These are phyloP conservation scores for Porodaedalea pini DNA, from an alignment of 1,284 basidiomycete species.

Conservation along the genomic window DNA sequence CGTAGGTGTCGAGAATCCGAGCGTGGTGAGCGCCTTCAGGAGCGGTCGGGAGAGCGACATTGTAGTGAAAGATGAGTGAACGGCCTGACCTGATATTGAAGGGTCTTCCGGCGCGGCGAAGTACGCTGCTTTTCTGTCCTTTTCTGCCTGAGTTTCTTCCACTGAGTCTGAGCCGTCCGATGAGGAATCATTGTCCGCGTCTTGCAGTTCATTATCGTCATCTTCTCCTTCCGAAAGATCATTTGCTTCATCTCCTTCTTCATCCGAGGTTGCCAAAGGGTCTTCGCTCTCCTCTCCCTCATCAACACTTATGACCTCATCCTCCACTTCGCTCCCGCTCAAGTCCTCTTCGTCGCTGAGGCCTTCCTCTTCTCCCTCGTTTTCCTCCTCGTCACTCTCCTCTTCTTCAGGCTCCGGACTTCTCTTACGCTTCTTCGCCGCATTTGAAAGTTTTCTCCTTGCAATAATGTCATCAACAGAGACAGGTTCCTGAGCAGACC, in stretches of 20 bases:
- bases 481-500: conserved; percentile 59
- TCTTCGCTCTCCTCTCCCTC: conserved; percentile 34
- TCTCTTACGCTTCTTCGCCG: conserved; percentile 57
- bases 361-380: conserved; percentile 29
- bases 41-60: conserved; percentile 91
- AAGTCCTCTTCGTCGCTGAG: conserved; percentile 37
- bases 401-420: conserved; percentile 32
- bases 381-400: conserved; percentile 29
- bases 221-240: conserved; percentile 31
- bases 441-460: conserved; percentile 48
- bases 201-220: conserved; percentile 39
- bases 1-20: conserved; percentile 85
- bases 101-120: conserved; percentile 62
- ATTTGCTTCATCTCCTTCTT: conserved; percentile 32
- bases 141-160: conserved; percentile 67
- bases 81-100: conserved; percentile 34
- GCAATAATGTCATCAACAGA: conserved; percentile 92
- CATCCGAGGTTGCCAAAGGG: conserved; percentile 22
- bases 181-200: conserved; percentile 29
- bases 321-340: conserved; percentile 36
- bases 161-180: conserved; percentile 24
- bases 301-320: conserved; percentile 37
- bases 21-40: conserved; percentile 78
- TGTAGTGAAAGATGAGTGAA: conserved; percentile 69
- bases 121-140: conserved; percentile 80